Evolutionary conservation across 495 filamentous ascomycete species (phyloP).

Genomic region (Lasiosphaeria miniovina): DNA sequence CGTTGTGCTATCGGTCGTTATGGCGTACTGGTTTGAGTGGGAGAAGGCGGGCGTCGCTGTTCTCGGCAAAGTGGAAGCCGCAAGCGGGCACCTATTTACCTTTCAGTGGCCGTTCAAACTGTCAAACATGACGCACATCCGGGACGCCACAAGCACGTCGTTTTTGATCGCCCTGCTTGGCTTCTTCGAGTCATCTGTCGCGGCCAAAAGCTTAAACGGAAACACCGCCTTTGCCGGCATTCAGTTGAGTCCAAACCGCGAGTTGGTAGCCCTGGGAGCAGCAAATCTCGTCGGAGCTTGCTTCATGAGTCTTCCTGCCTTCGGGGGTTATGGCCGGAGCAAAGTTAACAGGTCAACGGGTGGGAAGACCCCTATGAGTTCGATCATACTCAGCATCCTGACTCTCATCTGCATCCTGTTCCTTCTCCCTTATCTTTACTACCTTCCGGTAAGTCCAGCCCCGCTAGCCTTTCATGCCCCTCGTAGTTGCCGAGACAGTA

Average conservation of each 20-base stretch:
- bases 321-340: slow-evolving; percentile 93
- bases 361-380: slow-evolving; percentile 89
- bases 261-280: slow-evolving; percentile 86
- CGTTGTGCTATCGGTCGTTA: slow-evolving; percentile 78
- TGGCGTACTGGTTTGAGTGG: slow-evolving; percentile 79
- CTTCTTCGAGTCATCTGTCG: slow-evolving; percentile 98
- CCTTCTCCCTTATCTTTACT: slow-evolving; percentile 88
- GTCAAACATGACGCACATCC: slow-evolving; percentile 71
- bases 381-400: slow-evolving; percentile 75
- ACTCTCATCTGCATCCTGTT: slow-evolving; percentile 76
- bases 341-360: slow-evolving; percentile 93
- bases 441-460: slow-evolving; percentile 69
- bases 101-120: slow-evolving; percentile 83
- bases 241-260: slow-evolving; percentile 83
- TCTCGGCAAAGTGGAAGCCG: slow-evolving; percentile 73
- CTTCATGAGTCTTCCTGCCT: slow-evolving; percentile 88
- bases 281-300: slow-evolving; percentile 89
- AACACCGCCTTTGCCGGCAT: slow-evolving; percentile 65
- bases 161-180: slow-evolving; percentile 93
- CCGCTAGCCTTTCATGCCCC: background rate
- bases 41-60: slow-evolving; percentile 76
- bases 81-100: slow-evolving; percentile 62
- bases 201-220: slow-evolving; percentile 80
- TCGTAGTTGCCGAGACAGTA: background rate
- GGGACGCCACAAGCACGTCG: slow-evolving; percentile 84